Base-by-base conservation (phyloP, 352 stramenopile species). In the Phytophthora uliginosa region DNA sequence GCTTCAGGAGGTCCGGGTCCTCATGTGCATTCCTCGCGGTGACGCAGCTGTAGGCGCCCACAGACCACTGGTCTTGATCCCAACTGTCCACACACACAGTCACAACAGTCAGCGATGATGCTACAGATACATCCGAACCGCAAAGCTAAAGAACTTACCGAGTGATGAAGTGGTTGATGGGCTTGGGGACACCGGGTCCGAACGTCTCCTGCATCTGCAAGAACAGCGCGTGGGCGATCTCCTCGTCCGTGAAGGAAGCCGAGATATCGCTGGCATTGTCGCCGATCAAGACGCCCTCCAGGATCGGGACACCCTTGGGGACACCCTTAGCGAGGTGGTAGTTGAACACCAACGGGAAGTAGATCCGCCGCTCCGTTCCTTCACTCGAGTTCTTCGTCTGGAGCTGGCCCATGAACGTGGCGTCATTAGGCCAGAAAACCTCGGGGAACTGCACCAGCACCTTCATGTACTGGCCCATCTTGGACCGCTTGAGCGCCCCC, bases 401-500 rank as follows among this genome's bases (percentile, higher is more conserved):
- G 24, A 88, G 66, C 22, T 90, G 80, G 0, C 71, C 76, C 47
- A 90, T 83, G 53, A 92, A 88, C 22, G 71, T 73, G 17, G 79
- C 73, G 34, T 87, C 40, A 13, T 77, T 63, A 4, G 82, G 73
- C 88, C 88, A 94, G 45, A 95, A 95, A 0, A 92, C 82, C 13
- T 78, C 45, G 0, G 85, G 86, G 28, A 80, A 86, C 12, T 96
- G 86, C 52, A 98, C 79, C 36, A 98, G 77, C 71, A 80, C 58
- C 67, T 92, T 94, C 74, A 98, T 72, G 76, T 85, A 92, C 53
- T 76, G 78, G 8, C 85, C 86, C 77, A 92, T 91, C 13, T 75
- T 77, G 13, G 84, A 90, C 7, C 79, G 62, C 15, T 89, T 64
- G 34, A 94, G 78, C 17, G 87, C 82, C 15, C 56, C 56, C 9